These are phyloP conservation scores for Neopestalotiopsis sp. DNA, from an alignment of 2,329 filamentous ascomycete species.

Conservation along the genomic window DNA sequence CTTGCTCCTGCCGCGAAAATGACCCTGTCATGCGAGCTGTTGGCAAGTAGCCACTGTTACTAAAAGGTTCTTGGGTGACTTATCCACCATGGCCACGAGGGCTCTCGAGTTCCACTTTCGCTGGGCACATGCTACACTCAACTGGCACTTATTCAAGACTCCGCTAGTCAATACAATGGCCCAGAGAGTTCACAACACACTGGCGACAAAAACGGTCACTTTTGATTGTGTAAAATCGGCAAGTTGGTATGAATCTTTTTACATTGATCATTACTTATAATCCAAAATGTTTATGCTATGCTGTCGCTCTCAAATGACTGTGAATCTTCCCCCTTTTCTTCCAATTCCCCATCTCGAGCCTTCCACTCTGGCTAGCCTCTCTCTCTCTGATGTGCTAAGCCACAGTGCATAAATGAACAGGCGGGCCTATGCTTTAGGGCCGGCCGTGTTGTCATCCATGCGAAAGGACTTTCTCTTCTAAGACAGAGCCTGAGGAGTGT, in stretches of 20 bases:
- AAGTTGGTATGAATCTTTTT: not conserved
- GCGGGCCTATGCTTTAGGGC: not conserved
- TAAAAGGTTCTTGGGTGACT: too few relatives aligned
- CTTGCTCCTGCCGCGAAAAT: too few relatives aligned
- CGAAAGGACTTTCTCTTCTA: not conserved
- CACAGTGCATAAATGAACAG: not conserved
- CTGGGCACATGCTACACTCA: not conserved
- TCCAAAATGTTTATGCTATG: too few relatives aligned
- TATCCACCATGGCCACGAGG: not conserved
- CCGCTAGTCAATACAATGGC: not conserved
- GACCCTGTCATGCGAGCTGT: too few relatives aligned
- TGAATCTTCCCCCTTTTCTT: too few relatives aligned
- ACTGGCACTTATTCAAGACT: not conserved
- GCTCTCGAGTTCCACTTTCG: not conserved
- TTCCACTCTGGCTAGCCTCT: too few relatives aligned
- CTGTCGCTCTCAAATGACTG: too few relatives aligned
- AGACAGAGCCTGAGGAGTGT: constrained; percentile 17
- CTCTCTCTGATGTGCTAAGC: too few relatives aligned
- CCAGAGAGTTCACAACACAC: not conserved
- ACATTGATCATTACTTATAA: too few relatives aligned
- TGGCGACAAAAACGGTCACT: not conserved
- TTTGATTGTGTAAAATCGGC: not conserved
- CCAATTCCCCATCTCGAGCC: too few relatives aligned
- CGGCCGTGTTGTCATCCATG: not conserved
- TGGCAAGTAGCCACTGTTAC: too few relatives aligned